Conservation (phyloP, 2,329 filamentous ascomycete species). For the Cladosporium austrohemisphaericum region DNA sequence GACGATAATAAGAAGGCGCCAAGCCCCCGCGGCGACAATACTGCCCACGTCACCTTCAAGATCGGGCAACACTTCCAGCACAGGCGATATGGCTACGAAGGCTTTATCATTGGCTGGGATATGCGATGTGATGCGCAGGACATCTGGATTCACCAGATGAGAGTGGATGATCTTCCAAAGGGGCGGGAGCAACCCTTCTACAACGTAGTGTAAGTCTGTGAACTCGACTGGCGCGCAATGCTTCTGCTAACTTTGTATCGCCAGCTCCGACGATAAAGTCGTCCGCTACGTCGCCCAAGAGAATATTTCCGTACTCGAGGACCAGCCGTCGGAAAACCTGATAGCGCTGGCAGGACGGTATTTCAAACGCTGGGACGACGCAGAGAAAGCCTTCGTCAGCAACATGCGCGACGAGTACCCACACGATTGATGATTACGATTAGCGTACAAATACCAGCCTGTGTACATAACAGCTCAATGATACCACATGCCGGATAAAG, state of each 20-base stretch:
- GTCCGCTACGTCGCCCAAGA: slow-evolving; percentile 75
- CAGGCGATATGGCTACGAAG: slow-evolving; percentile 72
- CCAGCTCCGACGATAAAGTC: slow-evolving; percentile 63
- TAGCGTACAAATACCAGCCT: no score
- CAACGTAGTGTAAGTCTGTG: slow-evolving; percentile 70
- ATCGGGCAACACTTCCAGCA: slow-evolving; percentile 85
- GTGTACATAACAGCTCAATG: no score
- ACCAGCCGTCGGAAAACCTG: slow-evolving; percentile 41
- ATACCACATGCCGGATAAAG: no score
- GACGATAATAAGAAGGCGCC: slow-evolving; percentile 53
- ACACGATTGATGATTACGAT: slow-evolving; percentile 76
- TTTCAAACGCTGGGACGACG: slow-evolving; percentile 79
- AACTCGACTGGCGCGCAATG: background rate
- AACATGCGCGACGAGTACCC: slow-evolving; percentile 82
- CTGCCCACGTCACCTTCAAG: slow-evolving; percentile 54
- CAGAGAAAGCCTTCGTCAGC: slow-evolving; percentile 69
- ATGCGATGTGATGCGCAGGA: slow-evolving; percentile 56
- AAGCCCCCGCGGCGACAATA: slow-evolving; percentile 10
- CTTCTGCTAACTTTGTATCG: slow-evolving; percentile 8
- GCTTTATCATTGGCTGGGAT: slow-evolving; percentile 86
- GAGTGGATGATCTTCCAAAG: slow-evolving; percentile 56
- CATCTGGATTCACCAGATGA: slow-evolving; percentile 61
- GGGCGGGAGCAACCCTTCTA: slow-evolving; percentile 73
- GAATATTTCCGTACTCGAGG: slow-evolving; percentile 65
- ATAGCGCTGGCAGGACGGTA: slow-evolving; percentile 73